Percentiles rank a stretch among this genome's conserved stretches.
Conservation (phyloP, 805 yeast genomes). For the Saccharomycopsis sp. region DNA sequence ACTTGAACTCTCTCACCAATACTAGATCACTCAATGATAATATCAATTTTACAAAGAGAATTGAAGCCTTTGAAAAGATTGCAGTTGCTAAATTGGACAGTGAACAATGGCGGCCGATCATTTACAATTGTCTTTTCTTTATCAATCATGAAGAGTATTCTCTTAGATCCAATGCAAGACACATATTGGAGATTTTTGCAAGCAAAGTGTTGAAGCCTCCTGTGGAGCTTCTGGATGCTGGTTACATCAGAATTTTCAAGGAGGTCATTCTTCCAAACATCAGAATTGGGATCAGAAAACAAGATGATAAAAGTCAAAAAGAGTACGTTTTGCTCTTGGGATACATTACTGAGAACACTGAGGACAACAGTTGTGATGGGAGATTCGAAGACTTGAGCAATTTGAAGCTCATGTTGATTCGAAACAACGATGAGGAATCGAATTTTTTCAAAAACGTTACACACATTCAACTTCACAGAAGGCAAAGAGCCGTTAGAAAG, state of each 20-base stretch:
- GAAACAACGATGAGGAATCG: conserved; percentile 74
- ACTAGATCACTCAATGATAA: conserved; percentile 59
- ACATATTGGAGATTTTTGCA: conserved; percentile 45
- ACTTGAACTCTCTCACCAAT: conserved; percentile 59
- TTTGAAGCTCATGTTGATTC: conserved; percentile 52
- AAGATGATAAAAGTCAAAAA: conserved; percentile 42
- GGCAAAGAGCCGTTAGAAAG: conserved; percentile 73
- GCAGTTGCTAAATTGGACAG: conserved; percentile 36
- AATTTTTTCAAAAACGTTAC: conserved; percentile 68
- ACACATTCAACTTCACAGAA: conserved; percentile 79
- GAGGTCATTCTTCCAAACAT: conserved; percentile 54
- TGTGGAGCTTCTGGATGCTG: no score
- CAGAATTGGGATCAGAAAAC: conserved; percentile 54
- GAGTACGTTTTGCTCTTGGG: conserved; percentile 63
- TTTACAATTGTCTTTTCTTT: conserved; percentile 59
- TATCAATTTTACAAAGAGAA: conserved; percentile 69
- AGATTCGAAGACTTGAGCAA: conserved; percentile 39
- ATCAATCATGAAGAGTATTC: conserved; percentile 76
- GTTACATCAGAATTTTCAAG: no score
- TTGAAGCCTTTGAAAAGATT: conserved; percentile 36
- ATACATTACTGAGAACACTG: conserved; percentile 43
- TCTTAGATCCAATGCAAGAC: conserved; percentile 67
- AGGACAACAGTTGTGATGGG: no score
- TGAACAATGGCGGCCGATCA: conserved; percentile 70
- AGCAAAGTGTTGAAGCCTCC: no score